A percentile compares a stretch with the other conserved stretches of the same genome.
These are phyloP conservation scores for Zymoseptoria tritici DNA, from an alignment of 2,329 filamentous ascomycete species.

Conservation along the genomic window DNA sequence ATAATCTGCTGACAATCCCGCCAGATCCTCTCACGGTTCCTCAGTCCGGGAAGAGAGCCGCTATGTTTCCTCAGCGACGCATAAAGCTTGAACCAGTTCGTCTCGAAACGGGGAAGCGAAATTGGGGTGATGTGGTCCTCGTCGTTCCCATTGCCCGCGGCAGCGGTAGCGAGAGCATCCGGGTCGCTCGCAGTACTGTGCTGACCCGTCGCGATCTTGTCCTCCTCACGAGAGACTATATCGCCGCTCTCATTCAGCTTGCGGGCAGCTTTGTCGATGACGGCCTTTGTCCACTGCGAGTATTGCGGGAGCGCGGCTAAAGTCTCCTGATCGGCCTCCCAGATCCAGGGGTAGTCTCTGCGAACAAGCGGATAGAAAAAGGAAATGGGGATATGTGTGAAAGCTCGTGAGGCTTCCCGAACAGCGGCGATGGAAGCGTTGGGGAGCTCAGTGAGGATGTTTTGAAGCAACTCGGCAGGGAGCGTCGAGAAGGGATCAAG, in stretches of 20 bases:
- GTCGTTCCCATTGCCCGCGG: not conserved
- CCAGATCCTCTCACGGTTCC: constrained; percentile 10
- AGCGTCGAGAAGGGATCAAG: constrained; percentile 4
- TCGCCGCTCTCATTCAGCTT: not conserved
- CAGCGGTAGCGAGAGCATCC: not conserved
- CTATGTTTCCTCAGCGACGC: not conserved
- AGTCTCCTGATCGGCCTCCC: constrained; percentile 7
- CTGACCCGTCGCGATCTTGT: too few species aligned
- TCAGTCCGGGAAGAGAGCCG: not conserved
- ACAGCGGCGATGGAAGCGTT: constrained; percentile 5
- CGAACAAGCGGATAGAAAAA: constrained; percentile 8
- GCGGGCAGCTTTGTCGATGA: not conserved
- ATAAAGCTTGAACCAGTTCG: constrained; percentile 8
- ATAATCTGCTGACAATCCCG: constrained; percentile 7
- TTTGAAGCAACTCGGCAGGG: constrained; percentile 2
- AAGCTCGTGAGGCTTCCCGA: constrained; percentile 6
- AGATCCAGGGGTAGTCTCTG: constrained; percentile 14
- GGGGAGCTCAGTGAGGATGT: not conserved
- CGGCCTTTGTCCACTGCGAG: constrained; percentile 1
- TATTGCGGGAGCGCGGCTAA: not conserved
- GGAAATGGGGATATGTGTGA: constrained; percentile 11
- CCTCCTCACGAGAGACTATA: not conserved
- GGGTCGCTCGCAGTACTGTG: too few species aligned
- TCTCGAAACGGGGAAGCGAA: not conserved
- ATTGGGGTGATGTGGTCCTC: not conserved